Conservation (phyloP, 2,329 filamentous ascomycete species). For the Lizonia empirigonia region DNA sequence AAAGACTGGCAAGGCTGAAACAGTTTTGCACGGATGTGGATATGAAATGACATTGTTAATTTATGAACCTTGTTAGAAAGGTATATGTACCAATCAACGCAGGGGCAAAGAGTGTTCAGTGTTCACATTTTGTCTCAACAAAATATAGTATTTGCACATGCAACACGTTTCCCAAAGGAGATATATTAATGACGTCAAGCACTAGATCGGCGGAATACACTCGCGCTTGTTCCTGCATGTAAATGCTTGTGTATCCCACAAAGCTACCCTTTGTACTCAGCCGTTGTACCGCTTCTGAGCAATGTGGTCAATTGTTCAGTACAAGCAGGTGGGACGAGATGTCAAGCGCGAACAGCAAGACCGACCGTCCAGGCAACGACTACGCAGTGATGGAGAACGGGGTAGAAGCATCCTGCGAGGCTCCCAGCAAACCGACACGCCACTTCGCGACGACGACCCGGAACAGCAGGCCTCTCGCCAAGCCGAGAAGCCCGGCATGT, state of each 20-base stretch:
- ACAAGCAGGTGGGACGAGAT: neutral
- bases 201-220: neutral
- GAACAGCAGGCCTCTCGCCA: neutral
- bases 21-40: too few species aligned
- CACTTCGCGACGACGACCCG: neutral
- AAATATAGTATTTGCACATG: neutral
- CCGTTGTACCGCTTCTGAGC: neutral
- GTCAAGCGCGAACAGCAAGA: neutral
- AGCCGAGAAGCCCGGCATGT: neutral
- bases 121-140: too few species aligned
- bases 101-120: too few species aligned
- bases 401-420: neutral
- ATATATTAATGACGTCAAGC: neutral
- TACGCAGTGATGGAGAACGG: too few species aligned
- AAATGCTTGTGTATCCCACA: neutral
- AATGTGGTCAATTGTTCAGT: constrained; percentile 8
- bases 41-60: too few species aligned
- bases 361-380: neutral
- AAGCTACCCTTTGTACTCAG: neutral
- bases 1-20: too few species aligned
- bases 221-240: neutral
- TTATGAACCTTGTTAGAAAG: too few species aligned
- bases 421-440: neutral
- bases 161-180: neutral
- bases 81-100: neutral